Percentiles rank a stretch among this genome's conserved stretches.
phyloP scores from a whole-genome alignment of 2,329 filamentous ascomycete species.

The Coniochaeta hoffmannii region DNA sequence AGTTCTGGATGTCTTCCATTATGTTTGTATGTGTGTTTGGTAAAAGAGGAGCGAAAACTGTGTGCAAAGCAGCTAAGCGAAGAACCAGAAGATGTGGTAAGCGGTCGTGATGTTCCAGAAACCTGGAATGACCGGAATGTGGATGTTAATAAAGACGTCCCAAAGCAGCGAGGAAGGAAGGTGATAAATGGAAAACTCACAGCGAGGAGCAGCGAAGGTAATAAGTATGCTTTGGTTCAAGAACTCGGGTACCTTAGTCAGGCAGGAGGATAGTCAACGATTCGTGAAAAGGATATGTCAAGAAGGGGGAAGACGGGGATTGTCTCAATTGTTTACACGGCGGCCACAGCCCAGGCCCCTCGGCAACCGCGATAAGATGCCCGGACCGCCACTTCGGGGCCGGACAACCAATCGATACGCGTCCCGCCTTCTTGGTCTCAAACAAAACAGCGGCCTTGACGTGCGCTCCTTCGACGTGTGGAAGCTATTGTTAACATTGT shows the following conservation, averaged over 20 bases:
- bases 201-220: not conserved
- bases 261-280: not conserved
- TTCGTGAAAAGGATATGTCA: not conserved
- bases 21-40: conserved; percentile 27
- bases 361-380: not conserved
- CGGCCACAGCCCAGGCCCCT: not conserved
- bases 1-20: conserved; percentile 60
- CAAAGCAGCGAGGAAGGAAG: not conserved
- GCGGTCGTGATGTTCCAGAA: not conserved
- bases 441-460: conserved; percentile 8
- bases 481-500: not conserved
- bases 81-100: not conserved
- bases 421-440: conserved; percentile 6
- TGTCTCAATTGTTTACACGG: not conserved
- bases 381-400: not conserved
- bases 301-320: not conserved
- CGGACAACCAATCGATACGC: conserved; percentile 8
- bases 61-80: not conserved
- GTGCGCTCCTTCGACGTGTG: not conserved
- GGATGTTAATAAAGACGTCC: not conserved
- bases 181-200: not conserved
- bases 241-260: no score
- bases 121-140: not conserved
- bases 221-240: no score
- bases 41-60: not conserved